Percentiles rank a stretch among this genome's conserved stretches.
These are phyloP conservation scores for Thalia dealbata DNA, from an alignment of 176 grass and related monocot genomes.

Conservation along the genomic window DNA sequence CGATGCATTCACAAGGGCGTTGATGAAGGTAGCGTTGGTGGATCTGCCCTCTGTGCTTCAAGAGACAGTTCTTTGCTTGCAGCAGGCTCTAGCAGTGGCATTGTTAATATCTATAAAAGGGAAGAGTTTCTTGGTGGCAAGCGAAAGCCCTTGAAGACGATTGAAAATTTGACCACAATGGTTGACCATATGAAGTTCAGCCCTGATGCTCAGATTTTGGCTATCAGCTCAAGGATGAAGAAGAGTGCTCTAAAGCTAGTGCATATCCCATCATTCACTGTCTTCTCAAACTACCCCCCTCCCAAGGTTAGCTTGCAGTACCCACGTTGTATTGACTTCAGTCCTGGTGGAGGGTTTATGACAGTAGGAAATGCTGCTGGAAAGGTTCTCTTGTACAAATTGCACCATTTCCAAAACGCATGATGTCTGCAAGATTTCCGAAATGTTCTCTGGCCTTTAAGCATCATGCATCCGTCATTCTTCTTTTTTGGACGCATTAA, in stretches of 20 bases:
- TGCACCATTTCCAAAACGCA: slow-evolving; percentile 66
- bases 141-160: slow-evolving; percentile 50
- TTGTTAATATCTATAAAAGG: slow-evolving; percentile 67
- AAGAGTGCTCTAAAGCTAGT: slow-evolving; percentile 62
- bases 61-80: slow-evolving; percentile 47
- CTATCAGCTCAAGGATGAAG: slow-evolving; percentile 55
- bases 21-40: slow-evolving; percentile 55
- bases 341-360: slow-evolving; percentile 58
- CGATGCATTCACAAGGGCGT: slow-evolving; percentile 64
- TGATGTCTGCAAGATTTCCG: slow-evolving; percentile 25
- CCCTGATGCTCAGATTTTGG: slow-evolving; percentile 52
- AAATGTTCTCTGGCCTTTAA: too few species aligned
- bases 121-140: slow-evolving; percentile 67
- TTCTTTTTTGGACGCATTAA: too few species aligned
- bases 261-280: slow-evolving; percentile 48
- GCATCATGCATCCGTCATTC: too few species aligned
- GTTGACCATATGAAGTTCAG: slow-evolving; percentile 71
- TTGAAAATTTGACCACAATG: slow-evolving; percentile 53
- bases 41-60: slow-evolving; percentile 47
- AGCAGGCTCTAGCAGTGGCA: slow-evolving; percentile 55
- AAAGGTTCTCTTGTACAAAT: slow-evolving; percentile 66
- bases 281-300: slow-evolving; percentile 78
- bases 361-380: slow-evolving; percentile 56
- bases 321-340: slow-evolving; percentile 66
- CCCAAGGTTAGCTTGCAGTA: slow-evolving; percentile 39